These are phyloP conservation scores for Cystobasidiaceae sp. DNA, from an alignment of 1,284 basidiomycete species.

Conservation along the genomic window DNA sequence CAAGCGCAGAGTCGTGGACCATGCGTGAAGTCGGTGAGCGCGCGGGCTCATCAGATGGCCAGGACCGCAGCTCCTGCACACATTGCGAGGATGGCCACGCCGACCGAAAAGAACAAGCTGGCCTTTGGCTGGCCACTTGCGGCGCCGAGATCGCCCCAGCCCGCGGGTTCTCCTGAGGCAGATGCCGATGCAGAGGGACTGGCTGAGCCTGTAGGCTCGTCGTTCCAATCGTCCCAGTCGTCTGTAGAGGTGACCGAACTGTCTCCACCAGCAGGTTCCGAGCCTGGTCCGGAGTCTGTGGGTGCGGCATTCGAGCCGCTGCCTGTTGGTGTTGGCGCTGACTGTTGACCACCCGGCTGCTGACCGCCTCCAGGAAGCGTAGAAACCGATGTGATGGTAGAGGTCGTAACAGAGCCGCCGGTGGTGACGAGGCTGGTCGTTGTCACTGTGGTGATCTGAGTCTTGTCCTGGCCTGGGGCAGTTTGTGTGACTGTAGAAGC, in stretches of 20 bases:
- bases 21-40: no score
- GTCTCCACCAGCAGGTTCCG: not conserved
- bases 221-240: slow-evolving; percentile 7
- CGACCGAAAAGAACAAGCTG: not conserved
- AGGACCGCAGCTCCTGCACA: slow-evolving; percentile 2
- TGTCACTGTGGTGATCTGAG: not conserved
- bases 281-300: not conserved
- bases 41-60: not conserved
- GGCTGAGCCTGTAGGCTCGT: not conserved
- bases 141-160: not conserved
- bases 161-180: not conserved
- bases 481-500: slow-evolving; percentile 7
- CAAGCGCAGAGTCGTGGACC: no score
- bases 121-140: slow-evolving; percentile 11
- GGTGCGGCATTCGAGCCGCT: not conserved
- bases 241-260: not conserved
- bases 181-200: slow-evolving; percentile 5
- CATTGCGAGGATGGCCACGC: not conserved
- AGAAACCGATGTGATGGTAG: not conserved
- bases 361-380: not conserved
- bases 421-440: not conserved
- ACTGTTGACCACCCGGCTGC: no score
- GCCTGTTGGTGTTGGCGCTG: no score
- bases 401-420: not conserved
- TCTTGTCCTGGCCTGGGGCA: not conserved